Evolutionary conservation across 306 rosid genomes (phyloP).

Genomic region (Lathyrus tuberosus): DNA sequence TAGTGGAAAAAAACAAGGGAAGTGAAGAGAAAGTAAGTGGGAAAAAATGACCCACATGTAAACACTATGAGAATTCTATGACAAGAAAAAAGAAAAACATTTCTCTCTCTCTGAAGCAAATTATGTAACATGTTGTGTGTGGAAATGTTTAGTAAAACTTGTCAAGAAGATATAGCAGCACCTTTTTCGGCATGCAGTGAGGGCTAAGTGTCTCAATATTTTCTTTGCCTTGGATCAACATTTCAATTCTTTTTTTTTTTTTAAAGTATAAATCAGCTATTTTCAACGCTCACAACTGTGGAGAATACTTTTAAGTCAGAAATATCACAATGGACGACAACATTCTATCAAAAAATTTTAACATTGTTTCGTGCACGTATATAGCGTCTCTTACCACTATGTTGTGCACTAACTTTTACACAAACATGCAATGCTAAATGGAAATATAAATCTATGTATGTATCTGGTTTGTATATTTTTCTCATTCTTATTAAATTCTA

Average conservation of each 20-base stretch:
- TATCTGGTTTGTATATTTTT: too few relatives aligned
- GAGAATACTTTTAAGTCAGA: too few relatives aligned
- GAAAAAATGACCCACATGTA: constrained; percentile 48
- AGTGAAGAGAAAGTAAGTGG: constrained; percentile 42
- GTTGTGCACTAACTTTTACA: too few relatives aligned
- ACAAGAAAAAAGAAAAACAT: not conserved
- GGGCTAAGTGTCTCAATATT: not conserved
- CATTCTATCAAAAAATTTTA: too few relatives aligned
- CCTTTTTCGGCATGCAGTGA: constrained; percentile 43
- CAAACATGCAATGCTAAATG: not conserved
- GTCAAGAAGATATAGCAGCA: constrained; percentile 29
- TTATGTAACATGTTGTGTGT: constrained; percentile 23
- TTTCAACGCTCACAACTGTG: too few relatives aligned
- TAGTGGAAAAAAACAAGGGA: constrained; percentile 42
- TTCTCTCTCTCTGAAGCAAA: constrained; percentile 18
- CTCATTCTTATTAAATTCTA: too few relatives aligned
- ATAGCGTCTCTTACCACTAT: too few relatives aligned
- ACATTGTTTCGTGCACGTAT: too few relatives aligned
- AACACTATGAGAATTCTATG: constrained; percentile 27
- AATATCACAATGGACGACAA: too few relatives aligned
- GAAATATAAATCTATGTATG: not conserved
- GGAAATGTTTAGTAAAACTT: constrained; percentile 34
- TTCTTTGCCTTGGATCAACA: too few relatives aligned
- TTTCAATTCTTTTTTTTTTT: too few relatives aligned
- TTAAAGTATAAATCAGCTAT: too few relatives aligned